These are phyloP conservation scores for Plasmodium knowlesi DNA, from an alignment of 169 alveolate species.

Conservation along the genomic window DNA sequence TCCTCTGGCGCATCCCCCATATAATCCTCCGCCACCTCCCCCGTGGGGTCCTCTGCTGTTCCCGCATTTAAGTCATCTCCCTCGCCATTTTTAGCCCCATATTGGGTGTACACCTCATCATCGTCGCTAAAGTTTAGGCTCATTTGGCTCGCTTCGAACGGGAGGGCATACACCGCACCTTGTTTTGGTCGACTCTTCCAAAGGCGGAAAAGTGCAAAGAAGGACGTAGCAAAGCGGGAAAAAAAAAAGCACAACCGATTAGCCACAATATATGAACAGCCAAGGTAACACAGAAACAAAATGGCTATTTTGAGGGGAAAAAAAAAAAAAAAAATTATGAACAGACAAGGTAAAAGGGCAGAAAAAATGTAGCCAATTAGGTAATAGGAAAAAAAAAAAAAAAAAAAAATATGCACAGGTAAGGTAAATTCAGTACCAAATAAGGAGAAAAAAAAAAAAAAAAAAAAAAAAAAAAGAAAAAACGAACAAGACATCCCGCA, in stretches of 20 bases:
- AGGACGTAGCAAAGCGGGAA: background rate
- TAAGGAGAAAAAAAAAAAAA: background rate
- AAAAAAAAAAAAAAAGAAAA: background rate
- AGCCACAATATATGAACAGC: background rate
- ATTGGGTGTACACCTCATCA: conserved; percentile 37
- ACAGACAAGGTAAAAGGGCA: background rate
- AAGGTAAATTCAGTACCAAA: background rate
- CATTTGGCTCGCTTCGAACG: conserved; percentile 3
- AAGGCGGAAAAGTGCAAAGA: background rate
- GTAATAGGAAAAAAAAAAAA: background rate
- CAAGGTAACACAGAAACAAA: background rate
- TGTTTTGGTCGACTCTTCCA: background rate
- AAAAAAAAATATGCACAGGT: conserved; percentile 1
- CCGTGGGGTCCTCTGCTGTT: background rate
- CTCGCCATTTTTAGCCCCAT: background rate
- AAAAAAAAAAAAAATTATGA: background rate
- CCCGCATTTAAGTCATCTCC: conserved; percentile 9
- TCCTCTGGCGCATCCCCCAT: conserved; percentile 8
- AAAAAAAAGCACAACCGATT: background rate
- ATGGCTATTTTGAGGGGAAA: background rate
- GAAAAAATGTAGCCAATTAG: background rate
- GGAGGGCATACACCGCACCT: background rate
- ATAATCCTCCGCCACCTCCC: background rate
- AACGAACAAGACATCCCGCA: background rate
- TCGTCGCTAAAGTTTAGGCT: conserved; percentile 73